These are phyloP conservation scores for Lecanicillium sp. DNA, from an alignment of 2,329 filamentous ascomycete species.

Conservation along the genomic window DNA sequence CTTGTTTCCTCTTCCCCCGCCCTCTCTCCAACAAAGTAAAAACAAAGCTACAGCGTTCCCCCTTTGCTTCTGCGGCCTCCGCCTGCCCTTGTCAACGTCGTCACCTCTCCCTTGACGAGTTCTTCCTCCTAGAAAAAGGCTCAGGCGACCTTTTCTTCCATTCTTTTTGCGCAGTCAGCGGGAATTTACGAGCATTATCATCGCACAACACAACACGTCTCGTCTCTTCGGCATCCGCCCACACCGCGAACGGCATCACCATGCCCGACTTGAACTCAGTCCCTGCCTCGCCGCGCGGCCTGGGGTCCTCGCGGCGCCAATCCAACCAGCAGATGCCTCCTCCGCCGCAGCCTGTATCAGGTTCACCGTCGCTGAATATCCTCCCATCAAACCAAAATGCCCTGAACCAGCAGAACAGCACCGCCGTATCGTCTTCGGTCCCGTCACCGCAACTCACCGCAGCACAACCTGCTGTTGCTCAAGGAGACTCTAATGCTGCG, in stretches of 20 bases:
- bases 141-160: neutral
- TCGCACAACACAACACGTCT: no score
- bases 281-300: slow-evolving; percentile 38
- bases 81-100: no score
- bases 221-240: no score
- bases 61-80: no score
- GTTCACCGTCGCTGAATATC: slow-evolving; percentile 42
- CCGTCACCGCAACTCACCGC: slow-evolving; percentile 20
- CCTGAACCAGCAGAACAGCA: slow-evolving; percentile 28
- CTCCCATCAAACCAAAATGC: slow-evolving; percentile 47
- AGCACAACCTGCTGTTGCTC: slow-evolving; percentile 10
- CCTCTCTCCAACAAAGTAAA: neutral
- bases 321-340: slow-evolving; percentile 36
- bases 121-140: neutral
- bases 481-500: slow-evolving; percentile 28
- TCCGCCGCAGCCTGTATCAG: slow-evolving; percentile 21
- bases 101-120: neutral
- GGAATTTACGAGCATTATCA: no score
- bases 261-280: slow-evolving; percentile 52
- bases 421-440: slow-evolving; percentile 22
- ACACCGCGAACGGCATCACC: slow-evolving; percentile 3
- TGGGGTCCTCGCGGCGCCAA: slow-evolving; percentile 33
- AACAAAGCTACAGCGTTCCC: no score
- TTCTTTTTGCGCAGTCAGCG: neutral
- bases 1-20: neutral